These are phyloP conservation scores for Aspergillus leporis DNA, from an alignment of 495 filamentous ascomycete genomes.

Conservation along the genomic window DNA sequence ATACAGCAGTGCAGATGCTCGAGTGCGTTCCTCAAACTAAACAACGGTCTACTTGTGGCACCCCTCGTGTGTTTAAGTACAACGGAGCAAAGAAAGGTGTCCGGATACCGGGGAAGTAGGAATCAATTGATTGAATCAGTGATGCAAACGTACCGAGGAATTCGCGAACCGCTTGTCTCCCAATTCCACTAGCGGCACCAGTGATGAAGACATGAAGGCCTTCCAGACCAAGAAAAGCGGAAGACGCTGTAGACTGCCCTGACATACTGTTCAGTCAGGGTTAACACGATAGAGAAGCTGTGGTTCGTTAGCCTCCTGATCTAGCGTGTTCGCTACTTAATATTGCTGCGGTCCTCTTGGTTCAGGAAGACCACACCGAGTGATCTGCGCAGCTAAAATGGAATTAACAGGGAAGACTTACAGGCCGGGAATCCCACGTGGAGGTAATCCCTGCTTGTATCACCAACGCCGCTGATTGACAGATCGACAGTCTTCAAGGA, in stretches of 20 bases:
- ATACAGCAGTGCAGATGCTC: too few relatives aligned
- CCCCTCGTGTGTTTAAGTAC: neutral
- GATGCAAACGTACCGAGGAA: constrained; percentile 48
- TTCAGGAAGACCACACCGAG: neutral
- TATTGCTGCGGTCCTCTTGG: neutral
- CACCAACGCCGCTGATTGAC: neutral
- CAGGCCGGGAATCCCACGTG: neutral
- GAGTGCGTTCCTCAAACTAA: too few relatives aligned
- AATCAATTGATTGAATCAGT: neutral
- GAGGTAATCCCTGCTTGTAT: neutral
- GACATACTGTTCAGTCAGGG: neutral
- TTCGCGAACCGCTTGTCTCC: constrained; percentile 48
- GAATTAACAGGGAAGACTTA: neutral
- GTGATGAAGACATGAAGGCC: constrained; percentile 59
- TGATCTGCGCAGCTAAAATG: neutral
- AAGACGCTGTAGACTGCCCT: neutral
- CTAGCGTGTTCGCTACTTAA: neutral
- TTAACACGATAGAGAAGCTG: neutral
- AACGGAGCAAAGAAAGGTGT: neutral
- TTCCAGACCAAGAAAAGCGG: constrained; percentile 49
- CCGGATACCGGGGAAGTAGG: neutral
- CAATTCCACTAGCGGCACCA: constrained; percentile 56
- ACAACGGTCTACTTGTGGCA: too few relatives aligned
- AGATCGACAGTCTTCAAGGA: neutral
- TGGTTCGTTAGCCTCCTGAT: neutral